Conservation (phyloP, 2,329 filamentous ascomycete species). For the Volutella citrinella region DNA sequence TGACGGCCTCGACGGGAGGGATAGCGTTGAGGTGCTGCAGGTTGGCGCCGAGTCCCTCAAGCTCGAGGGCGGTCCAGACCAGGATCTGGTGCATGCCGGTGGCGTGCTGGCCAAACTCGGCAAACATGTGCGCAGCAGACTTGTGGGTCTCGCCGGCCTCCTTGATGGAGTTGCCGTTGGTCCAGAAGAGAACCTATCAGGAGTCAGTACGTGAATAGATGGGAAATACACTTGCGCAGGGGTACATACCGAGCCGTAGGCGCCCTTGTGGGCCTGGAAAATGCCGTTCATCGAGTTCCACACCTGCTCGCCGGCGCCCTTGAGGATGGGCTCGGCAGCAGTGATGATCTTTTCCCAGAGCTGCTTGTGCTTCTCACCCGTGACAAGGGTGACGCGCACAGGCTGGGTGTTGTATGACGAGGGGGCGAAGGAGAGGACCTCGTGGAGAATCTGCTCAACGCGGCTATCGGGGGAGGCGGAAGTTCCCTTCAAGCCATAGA, state of each 20-base stretch:
- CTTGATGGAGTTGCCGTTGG: conserved; percentile 16
- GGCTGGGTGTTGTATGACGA: conserved; percentile 25
- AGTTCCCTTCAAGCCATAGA: conserved; percentile 25
- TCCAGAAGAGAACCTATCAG: conserved; percentile 22
- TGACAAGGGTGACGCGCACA: conserved; percentile 17
- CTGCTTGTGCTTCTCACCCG: conserved; percentile 20
- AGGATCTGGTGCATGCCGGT: conserved; percentile 20
- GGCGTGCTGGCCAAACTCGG: conserved; percentile 16
- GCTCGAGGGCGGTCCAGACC: conserved; percentile 21
- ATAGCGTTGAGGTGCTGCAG: conserved; percentile 23
- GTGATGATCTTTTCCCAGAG: conserved; percentile 20
- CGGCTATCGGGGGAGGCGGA: conserved; percentile 27
- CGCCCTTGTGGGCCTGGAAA: conserved; percentile 16
- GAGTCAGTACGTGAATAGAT: conserved; percentile 2
- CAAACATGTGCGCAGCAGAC: conserved; percentile 16
- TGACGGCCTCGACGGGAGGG: conserved; percentile 18
- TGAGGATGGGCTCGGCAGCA: conserved; percentile 14
- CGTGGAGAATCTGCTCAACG: conserved; percentile 25
- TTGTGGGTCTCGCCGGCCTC: conserved; percentile 13
- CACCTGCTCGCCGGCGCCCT: conserved; percentile 12
- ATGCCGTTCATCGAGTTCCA: conserved; percentile 16
- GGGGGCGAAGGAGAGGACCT: conserved; percentile 19
- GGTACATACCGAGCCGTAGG: conserved; percentile 22
- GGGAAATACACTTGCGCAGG: too few relatives aligned
- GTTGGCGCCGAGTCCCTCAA: conserved; percentile 23